Base-by-base conservation (phyloP, 2,329 filamentous ascomycete species). In the Paracorniculantispora psalliotae region DNA sequence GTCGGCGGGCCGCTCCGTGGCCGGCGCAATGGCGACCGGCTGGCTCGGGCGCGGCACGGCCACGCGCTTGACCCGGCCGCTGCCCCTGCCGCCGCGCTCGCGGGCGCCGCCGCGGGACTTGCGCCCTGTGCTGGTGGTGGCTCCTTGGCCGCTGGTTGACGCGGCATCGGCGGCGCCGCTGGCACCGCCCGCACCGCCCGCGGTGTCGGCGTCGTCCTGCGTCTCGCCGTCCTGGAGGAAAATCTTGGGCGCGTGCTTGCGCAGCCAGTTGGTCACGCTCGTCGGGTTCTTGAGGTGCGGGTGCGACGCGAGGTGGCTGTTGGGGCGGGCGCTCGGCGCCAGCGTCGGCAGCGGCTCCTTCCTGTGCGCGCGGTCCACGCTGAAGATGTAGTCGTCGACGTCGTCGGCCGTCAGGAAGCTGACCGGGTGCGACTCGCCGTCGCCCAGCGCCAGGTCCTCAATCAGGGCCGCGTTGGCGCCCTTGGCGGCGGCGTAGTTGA, bases 241-340 rank as follows among this genome's bases (percentile, higher is more conserved):
- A 51, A 92, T 87, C 71, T 93, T 87, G 3, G 92, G 90, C 61
- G 91, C 87, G 72, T 96, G 82, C 69, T 91, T 87, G 63, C 91
- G 84, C 13, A 99, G 83, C 94, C 94, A 99, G 72, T 96, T 97
- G 76, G 96, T 96, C 3, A 96, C 92, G 61, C 90, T 96, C 44
- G 91, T 90, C 0, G 92, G 92, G 71, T 97, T 97, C 66, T 79
- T 77, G 44, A 79, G 71, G 47, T 75, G 64, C 67, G 74, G 66
- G 73, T 77, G 67, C 49, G 72, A 67, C 65, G 70, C 73, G 57
- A 69, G 73, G 60, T 71, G 69, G 25, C 68, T 67, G 57, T 70
- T 70, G 19, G 64, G 63, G 33, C 75, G 66, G 63, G 75, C 75
- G 44, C 77, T 75, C 5, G 83, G 81, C 12, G 84, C 83, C 41